Conservation (phyloP, 495 filamentous ascomycete species). For the Neurospora sp. region DNA sequence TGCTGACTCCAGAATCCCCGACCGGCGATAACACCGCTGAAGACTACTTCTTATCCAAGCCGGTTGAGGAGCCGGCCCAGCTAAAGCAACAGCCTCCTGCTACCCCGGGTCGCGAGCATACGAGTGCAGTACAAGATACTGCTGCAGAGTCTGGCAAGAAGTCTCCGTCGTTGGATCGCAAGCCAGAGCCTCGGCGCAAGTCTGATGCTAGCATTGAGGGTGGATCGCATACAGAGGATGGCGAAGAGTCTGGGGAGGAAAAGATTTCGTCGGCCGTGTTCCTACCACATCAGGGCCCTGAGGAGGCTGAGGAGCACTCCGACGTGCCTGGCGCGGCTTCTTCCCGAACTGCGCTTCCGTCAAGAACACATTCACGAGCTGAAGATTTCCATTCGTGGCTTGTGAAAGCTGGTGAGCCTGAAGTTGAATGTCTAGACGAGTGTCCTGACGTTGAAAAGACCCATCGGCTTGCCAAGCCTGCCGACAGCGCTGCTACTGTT, state of each 20-base stretch:
- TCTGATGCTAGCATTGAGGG: conserved; percentile 22
- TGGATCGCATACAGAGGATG: conserved; percentile 46
- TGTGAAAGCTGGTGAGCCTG: conserved; percentile 40
- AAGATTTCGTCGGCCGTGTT: conserved; percentile 94
- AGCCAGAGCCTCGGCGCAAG: conserved; percentile 12
- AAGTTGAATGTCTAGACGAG: conserved; percentile 25
- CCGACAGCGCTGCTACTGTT: conserved; percentile 4
- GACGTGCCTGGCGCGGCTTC: conserved; percentile 27
- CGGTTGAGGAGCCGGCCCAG: background rate
- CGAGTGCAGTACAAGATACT: conserved; percentile 1
- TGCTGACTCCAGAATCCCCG: conserved; percentile 10
- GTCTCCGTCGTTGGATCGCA: background rate
- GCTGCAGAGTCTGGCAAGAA: background rate
- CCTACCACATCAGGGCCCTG: conserved; percentile 70
- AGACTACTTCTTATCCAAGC: conserved; percentile 11
- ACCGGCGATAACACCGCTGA: conserved; percentile 9
- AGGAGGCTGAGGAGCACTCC: conserved; percentile 38
- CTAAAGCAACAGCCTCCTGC: background rate
- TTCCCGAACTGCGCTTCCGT: conserved; percentile 7
- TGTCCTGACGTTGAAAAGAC: conserved; percentile 11
- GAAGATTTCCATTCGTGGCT: conserved; percentile 39
- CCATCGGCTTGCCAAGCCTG: conserved; percentile 9
- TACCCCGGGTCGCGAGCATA: background rate
- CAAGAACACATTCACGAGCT: conserved; percentile 20
- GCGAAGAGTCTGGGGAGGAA: conserved; percentile 81